These are phyloP conservation scores for Cytospora chrysosperma DNA, from an alignment of 2,329 filamentous ascomycete genomes.

Conservation along the genomic window DNA sequence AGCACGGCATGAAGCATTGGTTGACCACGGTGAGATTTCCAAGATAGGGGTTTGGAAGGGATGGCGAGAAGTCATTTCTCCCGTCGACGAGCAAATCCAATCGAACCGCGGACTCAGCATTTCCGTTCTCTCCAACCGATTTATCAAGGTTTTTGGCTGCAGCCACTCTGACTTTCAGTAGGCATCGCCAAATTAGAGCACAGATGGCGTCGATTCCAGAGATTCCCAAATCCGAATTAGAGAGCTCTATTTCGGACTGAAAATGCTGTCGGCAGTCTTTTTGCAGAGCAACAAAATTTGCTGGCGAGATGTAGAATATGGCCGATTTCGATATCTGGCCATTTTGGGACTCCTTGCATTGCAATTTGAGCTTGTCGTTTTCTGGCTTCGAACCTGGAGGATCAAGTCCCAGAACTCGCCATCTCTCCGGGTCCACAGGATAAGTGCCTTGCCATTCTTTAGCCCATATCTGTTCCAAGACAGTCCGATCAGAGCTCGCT, in stretches of 20 bases:
- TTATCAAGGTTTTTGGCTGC: too few relatives aligned
- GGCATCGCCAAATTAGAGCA: slow-evolving; percentile 25
- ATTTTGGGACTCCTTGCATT: background rate
- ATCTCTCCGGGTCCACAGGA: background rate
- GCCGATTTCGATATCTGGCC: slow-evolving; percentile 3
- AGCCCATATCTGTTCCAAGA: too few relatives aligned
- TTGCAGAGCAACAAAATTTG: slow-evolving; percentile 8
- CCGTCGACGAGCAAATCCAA: too few relatives aligned
- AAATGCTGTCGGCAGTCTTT: background rate
- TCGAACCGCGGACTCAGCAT: too few relatives aligned
- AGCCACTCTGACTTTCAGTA: slow-evolving; percentile 11
- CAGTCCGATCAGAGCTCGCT: too few relatives aligned
- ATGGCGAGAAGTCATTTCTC: too few relatives aligned
- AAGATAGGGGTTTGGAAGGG: too few relatives aligned
- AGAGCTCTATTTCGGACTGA: background rate
- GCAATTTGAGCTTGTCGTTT: too few relatives aligned
- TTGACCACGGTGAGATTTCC: too few relatives aligned
- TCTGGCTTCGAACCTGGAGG: background rate
- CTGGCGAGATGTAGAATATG: slow-evolving; percentile 25
- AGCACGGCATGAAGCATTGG: too few relatives aligned
- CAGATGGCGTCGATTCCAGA: slow-evolving; percentile 23
- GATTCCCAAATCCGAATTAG: background rate
- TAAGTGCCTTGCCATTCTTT: slow-evolving; percentile 5
- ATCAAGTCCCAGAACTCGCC: background rate
- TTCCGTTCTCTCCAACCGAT: too few relatives aligned